Conservation (phyloP, 129 eudicot genomes). For the Escallonia rubra region DNA sequence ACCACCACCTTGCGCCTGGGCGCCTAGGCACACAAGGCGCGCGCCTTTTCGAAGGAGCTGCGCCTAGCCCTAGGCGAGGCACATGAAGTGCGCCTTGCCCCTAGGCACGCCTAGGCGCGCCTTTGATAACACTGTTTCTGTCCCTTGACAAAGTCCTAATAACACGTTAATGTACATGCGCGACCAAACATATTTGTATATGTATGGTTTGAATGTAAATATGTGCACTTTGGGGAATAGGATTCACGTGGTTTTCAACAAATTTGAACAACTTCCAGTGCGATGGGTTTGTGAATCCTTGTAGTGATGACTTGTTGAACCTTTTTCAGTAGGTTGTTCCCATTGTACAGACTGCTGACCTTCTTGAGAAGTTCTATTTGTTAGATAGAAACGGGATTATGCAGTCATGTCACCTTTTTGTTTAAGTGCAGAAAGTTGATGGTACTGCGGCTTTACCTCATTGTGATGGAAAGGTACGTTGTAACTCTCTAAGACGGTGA, state of each 20-base stretch:
- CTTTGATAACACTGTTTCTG: too few relatives aligned
- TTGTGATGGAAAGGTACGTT: conserved; percentile 91
- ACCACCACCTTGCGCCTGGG: too few relatives aligned
- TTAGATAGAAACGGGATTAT: neutral
- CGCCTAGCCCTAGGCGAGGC: too few relatives aligned
- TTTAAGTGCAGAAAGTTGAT: conserved; percentile 64
- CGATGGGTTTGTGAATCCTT: too few relatives aligned
- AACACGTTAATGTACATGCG: too few relatives aligned
- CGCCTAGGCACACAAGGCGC: too few relatives aligned
- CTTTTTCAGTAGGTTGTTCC: neutral
- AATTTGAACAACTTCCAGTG: neutral
- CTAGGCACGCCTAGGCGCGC: too few relatives aligned
- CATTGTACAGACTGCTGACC: too few relatives aligned
- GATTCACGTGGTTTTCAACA: neutral
- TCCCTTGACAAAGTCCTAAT: too few relatives aligned
- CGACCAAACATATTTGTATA: neutral
- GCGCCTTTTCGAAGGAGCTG: too few relatives aligned
- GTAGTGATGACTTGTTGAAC: neutral
- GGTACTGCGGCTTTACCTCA: conserved; percentile 84
- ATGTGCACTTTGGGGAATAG: neutral
- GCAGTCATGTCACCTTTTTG: neutral
- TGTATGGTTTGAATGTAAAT: neutral
- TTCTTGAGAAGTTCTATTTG: neutral
- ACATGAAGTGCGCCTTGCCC: too few relatives aligned
- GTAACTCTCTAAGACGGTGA: neutral